phyloP scores from a whole-genome alignment of 495 filamentous ascomycete genomes.

The Cladorrhinum samala region DNA sequence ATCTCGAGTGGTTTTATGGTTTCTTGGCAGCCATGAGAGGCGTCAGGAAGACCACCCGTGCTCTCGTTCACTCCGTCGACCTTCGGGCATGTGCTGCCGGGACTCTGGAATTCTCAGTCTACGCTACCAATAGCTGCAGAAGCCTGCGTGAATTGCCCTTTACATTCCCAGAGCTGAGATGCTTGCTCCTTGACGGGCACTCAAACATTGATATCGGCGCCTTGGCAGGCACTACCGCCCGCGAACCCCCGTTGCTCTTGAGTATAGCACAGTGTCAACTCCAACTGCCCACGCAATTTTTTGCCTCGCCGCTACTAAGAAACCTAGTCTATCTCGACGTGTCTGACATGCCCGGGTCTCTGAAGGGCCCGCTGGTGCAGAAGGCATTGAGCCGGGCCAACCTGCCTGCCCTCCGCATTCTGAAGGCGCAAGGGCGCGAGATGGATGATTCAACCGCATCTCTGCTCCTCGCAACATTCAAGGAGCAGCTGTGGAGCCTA shows the following conservation, averaged over 20 bases:
- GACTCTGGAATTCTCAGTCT: constrained; percentile 24
- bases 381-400: constrained; percentile 20
- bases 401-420: constrained; percentile 34
- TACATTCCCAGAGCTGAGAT: constrained; percentile 32
- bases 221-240: background rate
- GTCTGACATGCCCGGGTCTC: constrained; percentile 34
- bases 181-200: constrained; percentile 35
- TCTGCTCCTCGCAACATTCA: constrained; percentile 27
- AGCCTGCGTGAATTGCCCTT: constrained; percentile 23
- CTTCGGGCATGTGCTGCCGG: constrained; percentile 31
- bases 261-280: constrained; percentile 29
- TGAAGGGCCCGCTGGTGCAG: constrained; percentile 19
- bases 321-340: constrained; percentile 40
- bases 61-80: constrained; percentile 32
- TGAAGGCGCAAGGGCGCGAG: constrained; percentile 33
- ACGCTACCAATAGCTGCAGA: constrained; percentile 22
- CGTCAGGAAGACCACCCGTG: constrained; percentile 22
- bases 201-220: constrained; percentile 26
- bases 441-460: constrained; percentile 28
- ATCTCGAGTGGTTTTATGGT: constrained; percentile 33
- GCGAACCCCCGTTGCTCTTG: constrained; percentile 23
- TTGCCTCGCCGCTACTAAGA: constrained; percentile 23
- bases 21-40: constrained; percentile 27
- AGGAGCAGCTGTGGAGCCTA: constrained; percentile 38
- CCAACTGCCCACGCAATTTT: constrained; percentile 27